phyloP scores from a whole-genome alignment of 306 rosid genomes.

The Argentina anserina region DNA sequence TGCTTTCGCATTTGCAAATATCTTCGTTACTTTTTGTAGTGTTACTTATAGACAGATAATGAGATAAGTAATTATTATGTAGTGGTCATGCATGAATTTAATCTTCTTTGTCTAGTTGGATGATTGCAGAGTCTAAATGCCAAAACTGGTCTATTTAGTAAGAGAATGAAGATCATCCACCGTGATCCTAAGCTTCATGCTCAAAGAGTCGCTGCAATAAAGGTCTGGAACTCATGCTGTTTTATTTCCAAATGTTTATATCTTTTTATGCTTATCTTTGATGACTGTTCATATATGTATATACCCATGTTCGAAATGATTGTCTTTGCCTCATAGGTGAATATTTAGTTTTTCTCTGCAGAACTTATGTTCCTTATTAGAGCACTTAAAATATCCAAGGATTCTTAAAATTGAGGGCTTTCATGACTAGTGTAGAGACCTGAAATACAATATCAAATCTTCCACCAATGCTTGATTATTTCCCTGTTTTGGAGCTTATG shows the following conservation, averaged over 20 bases:
- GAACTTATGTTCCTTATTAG: not conserved
- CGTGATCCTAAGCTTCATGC: constrained; percentile 81
- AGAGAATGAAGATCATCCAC: constrained; percentile 96
- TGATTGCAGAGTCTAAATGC: constrained; percentile 97
- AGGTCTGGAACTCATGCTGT: constrained; percentile 70
- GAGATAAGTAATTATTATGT: not conserved
- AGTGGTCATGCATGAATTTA: constrained; percentile 41
- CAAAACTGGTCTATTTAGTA: constrained; percentile 93
- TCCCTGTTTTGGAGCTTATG: not conserved
- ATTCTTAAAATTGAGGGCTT: not conserved
- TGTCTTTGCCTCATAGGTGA: not conserved
- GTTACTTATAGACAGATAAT: not conserved
- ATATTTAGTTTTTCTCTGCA: not conserved
- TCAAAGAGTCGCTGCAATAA: constrained; percentile 91
- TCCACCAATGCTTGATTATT: not conserved
- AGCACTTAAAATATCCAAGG: not conserved
- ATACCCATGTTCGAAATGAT: not conserved
- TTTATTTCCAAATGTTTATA: too few species aligned
- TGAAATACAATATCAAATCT: not conserved
- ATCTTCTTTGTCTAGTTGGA: constrained; percentile 70
- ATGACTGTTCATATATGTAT: constrained; percentile 2
- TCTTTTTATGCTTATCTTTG: not conserved
- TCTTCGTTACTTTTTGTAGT: not conserved
- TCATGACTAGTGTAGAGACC: not conserved
- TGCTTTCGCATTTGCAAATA: not conserved